A percentile compares a stretch with the other conserved stretches of the same genome.
phyloP scores from a whole-genome alignment of 2,329 filamentous ascomycete genomes.

The Metarhizium brunneum region DNA sequence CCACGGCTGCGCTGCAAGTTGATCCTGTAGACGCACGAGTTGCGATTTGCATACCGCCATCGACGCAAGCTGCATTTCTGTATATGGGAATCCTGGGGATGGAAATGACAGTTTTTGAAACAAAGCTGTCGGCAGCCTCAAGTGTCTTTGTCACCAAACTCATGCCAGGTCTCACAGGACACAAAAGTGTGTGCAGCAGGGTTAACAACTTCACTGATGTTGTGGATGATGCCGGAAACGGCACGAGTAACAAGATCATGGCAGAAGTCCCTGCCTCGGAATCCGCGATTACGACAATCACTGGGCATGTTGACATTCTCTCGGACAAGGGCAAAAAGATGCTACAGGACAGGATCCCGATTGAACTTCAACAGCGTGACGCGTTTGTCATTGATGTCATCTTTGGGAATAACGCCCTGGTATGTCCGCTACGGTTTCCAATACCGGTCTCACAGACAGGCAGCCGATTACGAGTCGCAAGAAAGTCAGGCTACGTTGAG shows the following conservation, averaged over 20 bases:
- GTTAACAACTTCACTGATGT: no score
- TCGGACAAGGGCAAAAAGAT: slow-evolving; percentile 20
- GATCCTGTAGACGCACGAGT: slow-evolving; percentile 22
- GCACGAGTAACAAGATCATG: no score
- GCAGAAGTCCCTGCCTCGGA: slow-evolving; percentile 18
- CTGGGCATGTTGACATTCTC: slow-evolving; percentile 28
- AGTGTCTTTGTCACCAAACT: slow-evolving; percentile 26
- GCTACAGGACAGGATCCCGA: slow-evolving; percentile 26
- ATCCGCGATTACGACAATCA: slow-evolving; percentile 24
- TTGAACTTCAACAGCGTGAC: slow-evolving; percentile 26
- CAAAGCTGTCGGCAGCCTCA: slow-evolving; percentile 16
- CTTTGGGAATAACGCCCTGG: slow-evolving; percentile 22
- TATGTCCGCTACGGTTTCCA: slow-evolving; percentile 29
- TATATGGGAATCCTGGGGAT: slow-evolving; percentile 17
- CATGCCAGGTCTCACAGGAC: no score
- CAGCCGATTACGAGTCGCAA: slow-evolving; percentile 30
- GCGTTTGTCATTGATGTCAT: slow-evolving; percentile 32
- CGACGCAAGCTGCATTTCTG: slow-evolving; percentile 12
- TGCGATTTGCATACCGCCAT: slow-evolving; percentile 21
- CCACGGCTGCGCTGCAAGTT: slow-evolving; percentile 23
- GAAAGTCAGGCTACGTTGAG: slow-evolving; percentile 35
- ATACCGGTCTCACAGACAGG: slow-evolving; percentile 26
- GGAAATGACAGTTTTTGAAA: slow-evolving; percentile 22
- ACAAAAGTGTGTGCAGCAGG: no score
- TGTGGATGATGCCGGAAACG: no score